Evolutionary conservation across 1,284 basidiomycete genomes (phyloP).

Genomic region (Macrocystidia cucumis): DNA sequence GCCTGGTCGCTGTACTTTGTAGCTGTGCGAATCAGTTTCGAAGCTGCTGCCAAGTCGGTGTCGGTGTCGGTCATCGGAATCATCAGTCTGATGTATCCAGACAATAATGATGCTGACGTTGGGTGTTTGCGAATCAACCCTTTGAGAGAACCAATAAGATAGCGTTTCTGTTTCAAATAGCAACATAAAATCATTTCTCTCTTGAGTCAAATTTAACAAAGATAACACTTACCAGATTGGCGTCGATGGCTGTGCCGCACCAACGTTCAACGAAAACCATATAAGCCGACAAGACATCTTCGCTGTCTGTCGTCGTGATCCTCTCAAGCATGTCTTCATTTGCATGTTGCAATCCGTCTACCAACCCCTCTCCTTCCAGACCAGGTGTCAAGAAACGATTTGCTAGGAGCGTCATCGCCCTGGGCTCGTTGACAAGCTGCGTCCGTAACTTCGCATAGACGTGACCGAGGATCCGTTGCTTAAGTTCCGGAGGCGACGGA

Average conservation of each 20-base stretch:
- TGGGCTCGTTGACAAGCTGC: conserved; percentile 38
- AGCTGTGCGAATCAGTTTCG: conserved; percentile 31
- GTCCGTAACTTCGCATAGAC: conserved; percentile 41
- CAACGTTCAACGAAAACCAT: conserved; percentile 49
- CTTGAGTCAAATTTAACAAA: not conserved
- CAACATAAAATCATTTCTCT: not conserved
- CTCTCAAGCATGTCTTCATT: conserved; percentile 45
- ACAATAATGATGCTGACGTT: conserved; percentile 31
- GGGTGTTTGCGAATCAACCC: conserved; percentile 25
- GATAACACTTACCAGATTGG: conserved; percentile 42
- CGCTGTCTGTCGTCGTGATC: conserved; percentile 14
- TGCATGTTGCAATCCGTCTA: conserved; percentile 48
- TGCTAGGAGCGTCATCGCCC: conserved; percentile 45
- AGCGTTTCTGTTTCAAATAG: conserved; percentile 24
- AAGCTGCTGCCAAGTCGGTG: conserved; percentile 20
- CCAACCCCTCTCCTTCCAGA: conserved; percentile 35
- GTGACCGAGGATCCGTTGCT: conserved; percentile 42
- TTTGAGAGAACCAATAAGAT: conserved; percentile 46
- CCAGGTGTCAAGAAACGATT: conserved; percentile 33
- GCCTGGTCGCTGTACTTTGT: conserved; percentile 34
- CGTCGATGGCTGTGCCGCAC: conserved; percentile 41
- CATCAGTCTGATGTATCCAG: conserved; percentile 40
- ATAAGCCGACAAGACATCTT: conserved; percentile 40
- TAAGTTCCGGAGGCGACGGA: conserved; percentile 42
- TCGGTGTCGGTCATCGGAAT: conserved; percentile 18